Evolutionary conservation across 768 basidiomycete genomes (phyloP).

Genomic region (Boletus eberwhitei): DNA sequence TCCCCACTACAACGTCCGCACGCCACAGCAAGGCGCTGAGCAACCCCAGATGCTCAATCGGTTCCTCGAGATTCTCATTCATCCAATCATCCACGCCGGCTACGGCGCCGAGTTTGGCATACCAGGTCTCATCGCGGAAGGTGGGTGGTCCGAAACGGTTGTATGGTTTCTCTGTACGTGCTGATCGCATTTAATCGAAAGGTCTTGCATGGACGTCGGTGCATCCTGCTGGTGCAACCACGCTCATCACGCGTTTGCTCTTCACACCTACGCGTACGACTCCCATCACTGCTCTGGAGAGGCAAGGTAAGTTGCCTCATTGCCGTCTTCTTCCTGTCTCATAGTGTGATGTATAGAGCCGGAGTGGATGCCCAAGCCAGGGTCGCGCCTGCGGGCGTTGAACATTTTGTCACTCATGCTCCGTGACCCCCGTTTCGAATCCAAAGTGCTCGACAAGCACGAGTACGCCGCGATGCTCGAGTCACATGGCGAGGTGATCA

Average conservation of each 20-base stretch:
- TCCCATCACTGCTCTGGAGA: conserved; percentile 22
- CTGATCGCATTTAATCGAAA: conserved; percentile 21
- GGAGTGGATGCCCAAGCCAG: conserved; percentile 24
- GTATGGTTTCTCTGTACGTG: background rate
- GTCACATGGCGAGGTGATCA: conserved; percentile 40
- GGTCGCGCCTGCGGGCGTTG: conserved; percentile 42
- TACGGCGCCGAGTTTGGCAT: conserved; percentile 64
- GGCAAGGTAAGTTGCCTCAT: conserved; percentile 5
- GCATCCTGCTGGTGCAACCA: conserved; percentile 38
- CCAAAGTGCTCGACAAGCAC: conserved; percentile 28
- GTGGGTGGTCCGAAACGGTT: conserved; percentile 27
- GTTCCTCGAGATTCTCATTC: conserved; percentile 56
- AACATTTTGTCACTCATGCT: conserved; percentile 54
- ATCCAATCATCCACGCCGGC: conserved; percentile 63
- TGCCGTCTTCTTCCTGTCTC: background rate
- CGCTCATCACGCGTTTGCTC: conserved; percentile 34
- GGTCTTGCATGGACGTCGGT: conserved; percentile 60
- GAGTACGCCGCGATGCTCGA: conserved; percentile 35
- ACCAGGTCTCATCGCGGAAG: conserved; percentile 62
- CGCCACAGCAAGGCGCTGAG: conserved; percentile 23
- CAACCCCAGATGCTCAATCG: conserved; percentile 60
- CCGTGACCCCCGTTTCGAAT: conserved; percentile 41
- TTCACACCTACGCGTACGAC: conserved; percentile 23
- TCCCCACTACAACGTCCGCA: conserved; percentile 42
- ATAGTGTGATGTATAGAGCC: conserved; percentile 13